Evolutionary conservation across 1,284 basidiomycete genomes (phyloP), one percentile per base, ranked within the genome.

Genomic region (Neonothopanus nambi): DNA sequence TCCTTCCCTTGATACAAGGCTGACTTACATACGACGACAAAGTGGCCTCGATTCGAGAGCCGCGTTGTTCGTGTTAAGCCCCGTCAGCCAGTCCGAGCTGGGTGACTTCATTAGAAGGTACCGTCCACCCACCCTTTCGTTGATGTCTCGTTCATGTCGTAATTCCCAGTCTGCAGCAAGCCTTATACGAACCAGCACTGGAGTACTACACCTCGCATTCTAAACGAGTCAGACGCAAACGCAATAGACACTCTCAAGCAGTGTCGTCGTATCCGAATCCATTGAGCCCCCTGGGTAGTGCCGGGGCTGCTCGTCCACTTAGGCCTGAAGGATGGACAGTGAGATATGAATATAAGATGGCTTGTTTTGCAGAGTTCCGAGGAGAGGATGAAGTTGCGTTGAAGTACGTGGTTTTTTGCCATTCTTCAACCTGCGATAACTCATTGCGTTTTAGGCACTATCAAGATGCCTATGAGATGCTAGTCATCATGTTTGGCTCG

Each of bases 271-370:
- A 80, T 63, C 70, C 71, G 15, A 71, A 75, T 57, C 72, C 81
- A 36, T 58, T 80, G 53, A 66, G 76, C 48, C 69, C 77, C 18
- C 56, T 79, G 17, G 78, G 74, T 15, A 70, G 70, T 44, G 66
- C 76, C 11, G 71, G 63, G 59, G 64, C 75, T 37, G 63, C 78
- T 2, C 77, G 87, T 21, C 84, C 87, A 1, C 70, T 98, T 5
- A 76, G 88, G 15, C 80, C 89, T 0, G 89, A 94, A 68, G 95
- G 96, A 0, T 98, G 96, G 95, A 90, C 87, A 0, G 92, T 96
- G n/a, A 78, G 96, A 18, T 95, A 96, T 65, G 94, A 97, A 67
- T 98, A 93, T 76, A 99, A 98, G 73, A 89, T 96, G 76, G 96
- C 89, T 0, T 91, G 91, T 59, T 98, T 98, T 69, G 93, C 95